Conservation (phyloP, 2,329 filamentous ascomycete genomes). For the Fusarium mundagurra region DNA sequence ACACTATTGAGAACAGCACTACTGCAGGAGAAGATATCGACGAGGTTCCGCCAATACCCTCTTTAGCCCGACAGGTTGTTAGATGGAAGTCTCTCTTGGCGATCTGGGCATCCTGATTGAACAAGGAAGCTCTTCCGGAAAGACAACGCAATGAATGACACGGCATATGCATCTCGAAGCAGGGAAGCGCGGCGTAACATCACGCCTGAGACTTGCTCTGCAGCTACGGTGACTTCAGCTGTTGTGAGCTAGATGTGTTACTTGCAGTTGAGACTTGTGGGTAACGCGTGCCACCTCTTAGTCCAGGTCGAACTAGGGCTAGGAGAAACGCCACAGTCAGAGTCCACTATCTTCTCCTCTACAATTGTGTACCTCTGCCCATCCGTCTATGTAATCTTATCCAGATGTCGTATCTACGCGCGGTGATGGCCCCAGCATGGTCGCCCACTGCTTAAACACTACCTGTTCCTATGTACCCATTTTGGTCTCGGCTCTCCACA, state of each 20-base stretch:
- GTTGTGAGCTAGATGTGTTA: too few relatives aligned
- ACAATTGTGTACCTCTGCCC: constrained; percentile 41
- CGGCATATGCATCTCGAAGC: too few relatives aligned
- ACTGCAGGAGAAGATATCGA: background rate
- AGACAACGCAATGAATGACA: too few relatives aligned
- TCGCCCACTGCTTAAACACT: constrained; percentile 42
- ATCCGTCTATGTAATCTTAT: constrained; percentile 40
- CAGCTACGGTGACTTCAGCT: too few relatives aligned
- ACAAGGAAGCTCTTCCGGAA: too few relatives aligned
- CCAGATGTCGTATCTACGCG: constrained; percentile 43
- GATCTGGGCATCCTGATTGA: too few relatives aligned
- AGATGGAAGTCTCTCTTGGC: background rate
- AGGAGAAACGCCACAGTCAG: constrained; percentile 41
- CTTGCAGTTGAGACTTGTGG: too few relatives aligned
- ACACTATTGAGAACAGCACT: background rate
- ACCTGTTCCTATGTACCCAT: constrained; percentile 26
- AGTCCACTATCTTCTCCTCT: constrained; percentile 33
- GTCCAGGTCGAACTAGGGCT: constrained; percentile 9
- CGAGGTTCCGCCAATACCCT: background rate
- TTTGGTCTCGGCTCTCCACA: constrained; percentile 38
- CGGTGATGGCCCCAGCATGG: constrained; percentile 37
- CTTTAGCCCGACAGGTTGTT: background rate
- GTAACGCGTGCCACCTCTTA: too few relatives aligned
- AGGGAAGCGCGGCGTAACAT: too few relatives aligned
- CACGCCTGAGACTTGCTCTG: too few relatives aligned